A percentile compares a stretch with the other conserved stretches of the same genome.
These are phyloP conservation scores for Diplodia sapinea DNA, from an alignment of 2,329 filamentous ascomycete species.

Conservation along the genomic window DNA sequence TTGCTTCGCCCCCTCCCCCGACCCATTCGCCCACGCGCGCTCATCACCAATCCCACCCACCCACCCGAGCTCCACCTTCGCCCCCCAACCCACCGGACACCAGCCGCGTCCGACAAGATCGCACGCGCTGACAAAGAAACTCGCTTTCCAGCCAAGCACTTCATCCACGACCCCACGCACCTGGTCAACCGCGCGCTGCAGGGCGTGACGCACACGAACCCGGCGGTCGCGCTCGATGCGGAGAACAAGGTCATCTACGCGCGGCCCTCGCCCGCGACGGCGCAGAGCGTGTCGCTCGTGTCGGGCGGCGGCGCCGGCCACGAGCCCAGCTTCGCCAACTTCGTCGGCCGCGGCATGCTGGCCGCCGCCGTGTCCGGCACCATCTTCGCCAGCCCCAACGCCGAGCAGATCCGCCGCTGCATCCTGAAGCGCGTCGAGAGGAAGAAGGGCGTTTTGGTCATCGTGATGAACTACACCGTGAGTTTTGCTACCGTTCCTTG, in stretches of 20 bases:
- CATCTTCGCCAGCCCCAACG: slow-evolving; percentile 81
- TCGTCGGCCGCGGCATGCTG: slow-evolving; percentile 82
- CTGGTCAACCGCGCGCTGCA: slow-evolving; percentile 79
- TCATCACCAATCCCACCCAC: background rate
- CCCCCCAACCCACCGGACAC: slow-evolving; percentile 1
- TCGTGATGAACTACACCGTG: slow-evolving; percentile 92
- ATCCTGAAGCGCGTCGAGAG: slow-evolving; percentile 75
- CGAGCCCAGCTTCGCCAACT: slow-evolving; percentile 84
- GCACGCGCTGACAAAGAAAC: slow-evolving; percentile 1
- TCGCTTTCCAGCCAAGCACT: slow-evolving; percentile 69
- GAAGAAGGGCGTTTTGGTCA: slow-evolving; percentile 78
- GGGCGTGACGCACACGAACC: slow-evolving; percentile 82
- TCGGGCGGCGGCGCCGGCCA: slow-evolving; percentile 90
- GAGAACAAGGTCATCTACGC: slow-evolving; percentile 85
- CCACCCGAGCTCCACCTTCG: background rate
- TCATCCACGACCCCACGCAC: slow-evolving; percentile 81
- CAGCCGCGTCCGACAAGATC: background rate
- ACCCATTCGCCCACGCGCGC: slow-evolving; percentile 7
- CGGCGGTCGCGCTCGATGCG: slow-evolving; percentile 76
- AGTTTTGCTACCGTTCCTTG: background rate
- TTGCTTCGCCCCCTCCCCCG: background rate
- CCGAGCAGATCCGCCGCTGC: slow-evolving; percentile 80
- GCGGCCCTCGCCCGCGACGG: slow-evolving; percentile 58
- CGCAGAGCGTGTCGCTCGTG: slow-evolving; percentile 75
- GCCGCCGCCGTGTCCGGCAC: slow-evolving; percentile 83